Evolutionary conservation across 1,284 basidiomycete genomes (phyloP).

Genomic region (Puccinia coronata): DNA sequence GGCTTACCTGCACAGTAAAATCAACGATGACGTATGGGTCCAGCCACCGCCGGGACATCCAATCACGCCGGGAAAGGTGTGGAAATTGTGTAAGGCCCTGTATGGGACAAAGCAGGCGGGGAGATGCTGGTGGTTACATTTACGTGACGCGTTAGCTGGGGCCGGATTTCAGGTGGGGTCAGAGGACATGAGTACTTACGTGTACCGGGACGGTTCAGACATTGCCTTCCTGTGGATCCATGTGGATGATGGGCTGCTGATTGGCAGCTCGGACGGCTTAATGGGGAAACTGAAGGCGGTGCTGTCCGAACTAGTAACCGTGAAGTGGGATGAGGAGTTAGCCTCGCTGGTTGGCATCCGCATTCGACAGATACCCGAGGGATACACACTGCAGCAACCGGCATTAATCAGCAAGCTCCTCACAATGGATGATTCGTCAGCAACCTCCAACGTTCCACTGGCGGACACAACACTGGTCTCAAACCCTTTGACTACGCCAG

Average conservation of each 20-base stretch:
- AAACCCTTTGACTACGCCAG: neutral
- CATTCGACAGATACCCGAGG: neutral
- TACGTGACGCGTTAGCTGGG: neutral
- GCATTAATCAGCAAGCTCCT: neutral
- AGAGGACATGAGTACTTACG: neutral
- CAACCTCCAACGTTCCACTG: neutral
- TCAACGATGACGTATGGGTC: slow-evolving; percentile 13
- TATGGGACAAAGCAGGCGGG: slow-evolving; percentile 13
- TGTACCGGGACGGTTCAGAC: neutral
- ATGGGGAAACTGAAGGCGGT: neutral
- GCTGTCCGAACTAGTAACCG: neutral
- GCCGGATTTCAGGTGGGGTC: neutral
- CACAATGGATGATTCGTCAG: neutral
- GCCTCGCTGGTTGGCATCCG: neutral
- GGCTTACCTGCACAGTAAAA: neutral
- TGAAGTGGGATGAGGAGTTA: neutral
- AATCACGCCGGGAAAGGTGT: neutral
- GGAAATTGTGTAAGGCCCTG: too few relatives aligned
- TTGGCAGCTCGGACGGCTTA: neutral
- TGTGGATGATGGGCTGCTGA: neutral
- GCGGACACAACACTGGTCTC: neutral
- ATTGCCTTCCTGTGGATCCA: neutral
- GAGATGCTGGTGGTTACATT: neutral
- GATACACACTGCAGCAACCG: neutral
- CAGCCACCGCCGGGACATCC: neutral